A percentile compares a stretch with the other conserved stretches of the same genome.
These are phyloP conservation scores for Sphaerobolus stellatus DNA, from an alignment of 1,284 basidiomycete genomes.

Conservation along the genomic window DNA sequence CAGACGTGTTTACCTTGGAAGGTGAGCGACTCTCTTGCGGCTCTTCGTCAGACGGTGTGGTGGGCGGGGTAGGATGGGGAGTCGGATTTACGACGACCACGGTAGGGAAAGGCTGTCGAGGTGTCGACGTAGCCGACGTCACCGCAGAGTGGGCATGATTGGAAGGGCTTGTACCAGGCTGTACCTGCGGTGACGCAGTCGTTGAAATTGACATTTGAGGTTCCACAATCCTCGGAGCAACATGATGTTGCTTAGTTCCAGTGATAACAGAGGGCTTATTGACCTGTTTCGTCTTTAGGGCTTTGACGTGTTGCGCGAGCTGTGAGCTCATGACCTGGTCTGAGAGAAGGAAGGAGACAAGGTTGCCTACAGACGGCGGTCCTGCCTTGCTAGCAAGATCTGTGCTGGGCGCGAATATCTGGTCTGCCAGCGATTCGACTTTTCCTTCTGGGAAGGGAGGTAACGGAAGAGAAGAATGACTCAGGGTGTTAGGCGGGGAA, in stretches of 20 bases:
- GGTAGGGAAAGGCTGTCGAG: slow-evolving; percentile 5
- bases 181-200: not conserved
- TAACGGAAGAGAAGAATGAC: not conserved
- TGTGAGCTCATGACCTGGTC: too few species aligned
- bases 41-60: slow-evolving; percentile 6
- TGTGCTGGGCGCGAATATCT: too few species aligned
- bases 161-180: not conserved
- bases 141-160: not conserved
- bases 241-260: too few species aligned
- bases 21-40: too few species aligned
- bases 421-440: too few species aligned
- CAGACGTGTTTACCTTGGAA: not conserved
- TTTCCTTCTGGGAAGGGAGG: not conserved
- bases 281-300: too few species aligned
- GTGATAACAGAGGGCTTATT: too few species aligned
- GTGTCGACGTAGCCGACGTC: slow-evolving; percentile 3
- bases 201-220: not conserved
- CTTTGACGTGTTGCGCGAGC: too few species aligned
- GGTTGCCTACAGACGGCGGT: too few species aligned
- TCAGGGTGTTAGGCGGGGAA: not conserved
- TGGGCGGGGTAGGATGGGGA: slow-evolving; percentile 11
- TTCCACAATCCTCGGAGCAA: not conserved
- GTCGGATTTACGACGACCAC: slow-evolving; percentile 11
- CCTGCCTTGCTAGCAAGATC: too few species aligned
- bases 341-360: too few species aligned